Conservation (phyloP, 106 monocot genomes). For the Agapanthus africanus region DNA sequence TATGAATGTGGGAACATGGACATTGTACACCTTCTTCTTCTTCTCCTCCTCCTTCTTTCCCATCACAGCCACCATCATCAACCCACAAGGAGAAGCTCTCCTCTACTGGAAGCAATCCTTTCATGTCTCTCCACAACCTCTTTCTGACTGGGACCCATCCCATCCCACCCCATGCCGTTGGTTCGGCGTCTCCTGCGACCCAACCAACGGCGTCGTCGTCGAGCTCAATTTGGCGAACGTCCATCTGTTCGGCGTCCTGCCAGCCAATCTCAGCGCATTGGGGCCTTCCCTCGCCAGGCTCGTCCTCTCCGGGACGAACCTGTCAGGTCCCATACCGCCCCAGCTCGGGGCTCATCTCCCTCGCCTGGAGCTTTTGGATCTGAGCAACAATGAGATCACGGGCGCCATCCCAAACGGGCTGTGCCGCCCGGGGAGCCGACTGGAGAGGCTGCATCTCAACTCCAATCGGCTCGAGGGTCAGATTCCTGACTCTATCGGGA, state of each 20-base stretch:
- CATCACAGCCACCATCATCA: constrained; percentile 11
- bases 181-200: constrained; percentile 56
- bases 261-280: constrained; percentile 32
- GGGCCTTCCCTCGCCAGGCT: no score
- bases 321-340: no score
- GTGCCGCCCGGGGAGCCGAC: no score
- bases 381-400: no score
- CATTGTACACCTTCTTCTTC: background rate
- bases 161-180: constrained; percentile 56
- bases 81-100: no score
- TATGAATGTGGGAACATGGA: background rate
- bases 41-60: background rate
- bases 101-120: constrained; percentile 62
- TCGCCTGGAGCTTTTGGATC: no score
- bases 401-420: no score
- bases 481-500: no score
- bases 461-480: no score
- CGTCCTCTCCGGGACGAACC: no score
- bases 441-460: no score
- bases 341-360: no score
- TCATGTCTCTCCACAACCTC: constrained; percentile 11
- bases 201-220: constrained; percentile 2
- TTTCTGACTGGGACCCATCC: constrained; percentile 40
- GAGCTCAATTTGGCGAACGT: constrained; percentile 41
- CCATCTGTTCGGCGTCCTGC: constrained; percentile 47